phyloP scores from a whole-genome alignment of 352 stramenopile genomes.

The Phytophthora cryptogea region DNA sequence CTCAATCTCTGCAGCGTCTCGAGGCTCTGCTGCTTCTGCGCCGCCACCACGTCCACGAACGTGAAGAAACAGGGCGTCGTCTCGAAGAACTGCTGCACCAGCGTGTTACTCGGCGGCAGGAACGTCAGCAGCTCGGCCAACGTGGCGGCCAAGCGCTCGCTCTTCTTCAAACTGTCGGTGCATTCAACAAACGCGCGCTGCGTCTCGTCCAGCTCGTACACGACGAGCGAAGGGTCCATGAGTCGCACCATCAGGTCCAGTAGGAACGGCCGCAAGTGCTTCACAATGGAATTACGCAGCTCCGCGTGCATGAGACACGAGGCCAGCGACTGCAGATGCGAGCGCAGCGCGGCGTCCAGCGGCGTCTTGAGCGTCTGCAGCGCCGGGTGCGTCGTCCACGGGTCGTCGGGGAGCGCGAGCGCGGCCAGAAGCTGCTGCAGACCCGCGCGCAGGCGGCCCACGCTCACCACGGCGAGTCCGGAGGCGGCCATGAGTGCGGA shows the following conservation, averaged over 20 bases:
- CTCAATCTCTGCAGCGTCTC: conserved; percentile 45
- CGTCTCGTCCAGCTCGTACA: conserved; percentile 43
- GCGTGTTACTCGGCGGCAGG: conserved; percentile 54
- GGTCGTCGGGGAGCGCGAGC: neutral
- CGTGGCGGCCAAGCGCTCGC: conserved; percentile 56
- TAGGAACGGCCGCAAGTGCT: conserved; percentile 70
- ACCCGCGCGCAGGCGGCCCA: conserved; percentile 19
- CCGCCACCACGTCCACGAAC: conserved; percentile 52
- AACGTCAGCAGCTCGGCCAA: conserved; percentile 60
- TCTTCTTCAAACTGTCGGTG: conserved; percentile 51
- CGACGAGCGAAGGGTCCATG: conserved; percentile 45
- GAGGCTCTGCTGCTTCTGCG: conserved; percentile 43
- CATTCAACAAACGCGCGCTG: conserved; percentile 30
- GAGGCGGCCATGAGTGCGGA: neutral
- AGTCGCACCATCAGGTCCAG: conserved; percentile 75
- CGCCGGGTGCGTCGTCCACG: conserved; percentile 39
- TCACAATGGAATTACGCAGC: conserved; percentile 51
- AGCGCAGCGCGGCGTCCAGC: conserved; percentile 21
- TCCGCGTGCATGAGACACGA: conserved; percentile 55
- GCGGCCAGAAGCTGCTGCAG: conserved; percentile 24
- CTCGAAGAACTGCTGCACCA: conserved; percentile 70
- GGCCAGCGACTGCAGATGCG: conserved; percentile 59
- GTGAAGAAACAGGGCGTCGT: conserved; percentile 79
- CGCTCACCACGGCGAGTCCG: conserved; percentile 15
- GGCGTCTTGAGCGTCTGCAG: conserved; percentile 21